Conservation (phyloP, 345 rosid species). For the Lepidium sativum region DNA sequence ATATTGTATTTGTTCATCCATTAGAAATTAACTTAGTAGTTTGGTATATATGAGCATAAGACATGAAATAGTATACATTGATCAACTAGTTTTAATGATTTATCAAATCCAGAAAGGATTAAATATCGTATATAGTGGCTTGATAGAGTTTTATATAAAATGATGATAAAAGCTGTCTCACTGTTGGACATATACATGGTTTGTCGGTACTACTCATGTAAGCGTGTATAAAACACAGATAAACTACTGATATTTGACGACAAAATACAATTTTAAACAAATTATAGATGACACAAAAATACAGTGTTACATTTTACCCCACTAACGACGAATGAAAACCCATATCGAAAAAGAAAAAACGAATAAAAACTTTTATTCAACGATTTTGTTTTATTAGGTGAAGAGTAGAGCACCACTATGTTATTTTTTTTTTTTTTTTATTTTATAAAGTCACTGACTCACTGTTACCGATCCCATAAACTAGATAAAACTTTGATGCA, state of each 20-base stretch:
- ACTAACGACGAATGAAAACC: neutral
- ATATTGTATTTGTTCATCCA: neutral
- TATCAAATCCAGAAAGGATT: neutral
- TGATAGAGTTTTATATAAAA: conserved; percentile 1
- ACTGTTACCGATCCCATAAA: neutral
- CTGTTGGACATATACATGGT: conserved; percentile 14
- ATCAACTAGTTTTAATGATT: neutral
- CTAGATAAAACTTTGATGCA: neutral
- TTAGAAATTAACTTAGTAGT: neutral
- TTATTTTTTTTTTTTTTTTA: too few species aligned
- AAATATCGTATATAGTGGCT: conserved; percentile 2
- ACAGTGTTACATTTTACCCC: neutral
- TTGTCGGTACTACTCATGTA: conserved; percentile 20
- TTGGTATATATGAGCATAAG: neutral
- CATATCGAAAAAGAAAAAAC: neutral
- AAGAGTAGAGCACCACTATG: neutral
- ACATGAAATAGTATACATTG: neutral
- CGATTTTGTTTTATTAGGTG: neutral
- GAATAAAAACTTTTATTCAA: neutral
- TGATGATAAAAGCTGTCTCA: conserved; percentile 24
- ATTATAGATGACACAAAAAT: too few species aligned
- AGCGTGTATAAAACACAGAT: conserved; percentile 13
- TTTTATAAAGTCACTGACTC: too few species aligned
- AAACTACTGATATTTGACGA: neutral
- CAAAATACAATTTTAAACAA: neutral